Evolutionary conservation across 176 grass and related monocot species (phyloP), one percentile per base, ranked within the genome.

Genomic region (Bolboschoenus planiculmis): DNA sequence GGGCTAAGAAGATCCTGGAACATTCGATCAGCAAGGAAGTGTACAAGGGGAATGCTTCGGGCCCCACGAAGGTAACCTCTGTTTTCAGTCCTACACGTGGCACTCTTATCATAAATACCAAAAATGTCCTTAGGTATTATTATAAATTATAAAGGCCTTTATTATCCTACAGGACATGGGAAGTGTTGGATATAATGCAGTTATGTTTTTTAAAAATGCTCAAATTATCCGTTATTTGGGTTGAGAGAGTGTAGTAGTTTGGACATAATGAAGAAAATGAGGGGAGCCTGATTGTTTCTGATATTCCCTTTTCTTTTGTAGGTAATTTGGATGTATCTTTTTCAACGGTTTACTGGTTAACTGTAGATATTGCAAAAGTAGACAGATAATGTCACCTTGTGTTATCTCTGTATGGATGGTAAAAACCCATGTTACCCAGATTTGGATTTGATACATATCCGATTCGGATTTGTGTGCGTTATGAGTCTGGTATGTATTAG

Each of bases 31-130:
- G 96, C 89, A 98, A 95, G 88, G 90, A 90, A 72, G 90, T 98
- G 78, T 98, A 98, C 58, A 98, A 98, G 87, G 96, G 90, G 58
- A 98, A 98, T 88, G 92, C 96, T 56, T 98, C 96, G 61, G 96
- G 96, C 75, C 96, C 91, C 44, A 98, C 96, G 21, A 98, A 98
- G 92, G 96, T 93, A 77, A 5, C 42, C 1, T 50, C n/a, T n/a
- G n/a, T n/a, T 15, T 75, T 75, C 23, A 35, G 33, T 72, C 44
- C 21, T 72, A 14, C 18, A 36, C 5, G 10, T 63, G 11, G n/a
- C 27, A 31, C 5, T n/a, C 5, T 44, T 44, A 60, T 29, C 24
- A n/a, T 5, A 36, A 65, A 36, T 65, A 20, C 29, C 18, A 34
- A 65, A 65, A 65, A n/a, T 65, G 10, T 35, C 4, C 30, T 1